These are phyloP conservation scores for Purshia tridentata DNA, from an alignment of 306 rosid species.

Conservation along the genomic window DNA sequence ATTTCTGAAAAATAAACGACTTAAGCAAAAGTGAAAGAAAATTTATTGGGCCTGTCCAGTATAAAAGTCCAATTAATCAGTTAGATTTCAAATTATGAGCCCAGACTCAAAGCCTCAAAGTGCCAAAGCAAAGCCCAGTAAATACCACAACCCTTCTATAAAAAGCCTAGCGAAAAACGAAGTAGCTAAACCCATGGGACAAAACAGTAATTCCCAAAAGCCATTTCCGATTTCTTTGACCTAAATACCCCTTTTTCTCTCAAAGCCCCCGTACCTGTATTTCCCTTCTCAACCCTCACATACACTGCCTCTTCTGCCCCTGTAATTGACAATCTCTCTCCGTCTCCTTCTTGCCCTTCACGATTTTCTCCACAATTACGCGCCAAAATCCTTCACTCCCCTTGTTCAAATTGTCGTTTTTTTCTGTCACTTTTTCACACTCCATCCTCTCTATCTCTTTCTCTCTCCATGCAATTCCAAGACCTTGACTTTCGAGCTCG, in stretches of 20 bases:
- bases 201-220: slow-evolving; percentile 59
- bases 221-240: slow-evolving; percentile 46
- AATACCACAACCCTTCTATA: neutral
- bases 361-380: slow-evolving; percentile 76
- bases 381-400: slow-evolving; percentile 59
- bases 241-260: slow-evolving; percentile 76
- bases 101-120: no score
- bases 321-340: slow-evolving; percentile 49
- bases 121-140: no score
- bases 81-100: no score
- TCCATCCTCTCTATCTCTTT: neutral
- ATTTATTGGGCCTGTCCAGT: no score
- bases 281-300: slow-evolving; percentile 81
- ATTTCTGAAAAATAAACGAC: no score
- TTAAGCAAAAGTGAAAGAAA: no score
- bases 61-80: no score
- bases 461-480: slow-evolving; percentile 11
- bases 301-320: slow-evolving; percentile 64
- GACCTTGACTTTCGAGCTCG: slow-evolving; percentile 23
- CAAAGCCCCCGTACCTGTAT: slow-evolving; percentile 50
- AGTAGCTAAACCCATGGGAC: slow-evolving; percentile 31
- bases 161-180: neutral
- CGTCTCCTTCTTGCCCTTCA: slow-evolving; percentile 70
- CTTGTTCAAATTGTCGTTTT: slow-evolving; percentile 49
- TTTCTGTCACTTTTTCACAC: neutral